Conservation (phyloP, 495 filamentous ascomycete species). For the Aspergillus bertholletiae region DNA sequence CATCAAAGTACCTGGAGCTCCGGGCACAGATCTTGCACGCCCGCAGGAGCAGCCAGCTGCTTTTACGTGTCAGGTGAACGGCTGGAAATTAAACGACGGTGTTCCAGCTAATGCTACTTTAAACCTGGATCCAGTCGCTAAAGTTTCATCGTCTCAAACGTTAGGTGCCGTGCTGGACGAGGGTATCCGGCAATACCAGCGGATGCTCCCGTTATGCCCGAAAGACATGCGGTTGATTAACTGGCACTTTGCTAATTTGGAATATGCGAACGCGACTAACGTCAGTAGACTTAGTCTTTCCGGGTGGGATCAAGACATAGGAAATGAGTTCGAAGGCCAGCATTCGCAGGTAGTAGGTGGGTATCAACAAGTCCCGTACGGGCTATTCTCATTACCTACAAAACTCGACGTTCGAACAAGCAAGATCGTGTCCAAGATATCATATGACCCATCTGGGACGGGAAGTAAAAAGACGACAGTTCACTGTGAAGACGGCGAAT, state of each 20-base stretch:
- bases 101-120: constrained; percentile 63
- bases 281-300: constrained; percentile 82
- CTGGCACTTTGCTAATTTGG: constrained; percentile 97
- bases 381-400: constrained; percentile 69
- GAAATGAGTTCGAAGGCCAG: constrained; percentile 94
- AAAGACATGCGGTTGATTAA: constrained; percentile 89
- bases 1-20: constrained; percentile 31
- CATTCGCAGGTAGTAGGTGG: constrained; percentile 91
- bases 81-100: constrained; percentile 72
- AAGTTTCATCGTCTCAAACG: constrained; percentile 60
- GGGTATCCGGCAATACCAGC: constrained; percentile 80
- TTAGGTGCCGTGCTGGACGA: constrained; percentile 88
- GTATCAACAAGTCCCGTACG: constrained; percentile 85
- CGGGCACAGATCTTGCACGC: constrained; percentile 55
- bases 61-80: constrained; percentile 68
- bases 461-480: constrained; percentile 51
- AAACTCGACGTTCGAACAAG: constrained; percentile 76
- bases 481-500: constrained; percentile 74
- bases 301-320: constrained; percentile 94
- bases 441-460: constrained; percentile 51
- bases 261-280: constrained; percentile 93
- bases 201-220: constrained; percentile 74
- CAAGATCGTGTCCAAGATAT: constrained; percentile 64
- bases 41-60: constrained; percentile 64
- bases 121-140: constrained; percentile 63